Evolutionary conservation across 257 asterid genomes (phyloP).

Genomic region (Solanum ossicruentum): DNA sequence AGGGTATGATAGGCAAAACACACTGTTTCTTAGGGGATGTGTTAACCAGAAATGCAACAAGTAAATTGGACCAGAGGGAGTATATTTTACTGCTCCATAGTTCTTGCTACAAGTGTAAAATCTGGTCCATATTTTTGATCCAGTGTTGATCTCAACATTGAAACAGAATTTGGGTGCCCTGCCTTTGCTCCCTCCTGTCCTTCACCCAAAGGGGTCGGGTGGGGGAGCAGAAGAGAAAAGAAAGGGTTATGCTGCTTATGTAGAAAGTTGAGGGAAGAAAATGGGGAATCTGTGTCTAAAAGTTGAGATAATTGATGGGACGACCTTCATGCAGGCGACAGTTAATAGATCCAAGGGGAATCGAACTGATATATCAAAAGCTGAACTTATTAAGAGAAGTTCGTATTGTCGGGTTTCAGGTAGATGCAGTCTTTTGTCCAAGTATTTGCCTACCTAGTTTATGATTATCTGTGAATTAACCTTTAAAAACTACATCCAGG

Average conservation of each 20-base stretch:
- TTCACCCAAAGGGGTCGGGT: neutral
- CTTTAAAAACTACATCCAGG: constrained; percentile 26
- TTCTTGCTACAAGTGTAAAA: neutral
- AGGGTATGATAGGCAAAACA: too few relatives aligned
- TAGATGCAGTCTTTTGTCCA: constrained; percentile 3
- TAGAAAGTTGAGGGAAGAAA: neutral
- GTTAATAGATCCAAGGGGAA: constrained; percentile 92
- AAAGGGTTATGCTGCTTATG: neutral
- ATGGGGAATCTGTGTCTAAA: neutral
- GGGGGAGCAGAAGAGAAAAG: neutral
- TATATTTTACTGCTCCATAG: neutral
- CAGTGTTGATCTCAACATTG: neutral
- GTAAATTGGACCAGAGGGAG: too few relatives aligned
- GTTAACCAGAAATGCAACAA: too few relatives aligned
- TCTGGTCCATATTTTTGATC: neutral
- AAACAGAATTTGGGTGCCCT: neutral
- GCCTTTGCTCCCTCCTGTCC: neutral
- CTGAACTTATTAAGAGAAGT: constrained; percentile 79
- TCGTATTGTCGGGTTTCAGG: constrained; percentile 86
- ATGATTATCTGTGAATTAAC: neutral
- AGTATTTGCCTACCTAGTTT: neutral
- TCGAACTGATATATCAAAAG: constrained; percentile 65
- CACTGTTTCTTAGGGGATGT: too few relatives aligned
- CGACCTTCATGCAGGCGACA: constrained; percentile 43
- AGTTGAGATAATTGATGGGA: neutral